A percentile compares a stretch with the other conserved stretches of the same genome.
These are phyloP conservation scores for Citrus glauca DNA, from an alignment of 345 rosid genomes.

Conservation along the genomic window DNA sequence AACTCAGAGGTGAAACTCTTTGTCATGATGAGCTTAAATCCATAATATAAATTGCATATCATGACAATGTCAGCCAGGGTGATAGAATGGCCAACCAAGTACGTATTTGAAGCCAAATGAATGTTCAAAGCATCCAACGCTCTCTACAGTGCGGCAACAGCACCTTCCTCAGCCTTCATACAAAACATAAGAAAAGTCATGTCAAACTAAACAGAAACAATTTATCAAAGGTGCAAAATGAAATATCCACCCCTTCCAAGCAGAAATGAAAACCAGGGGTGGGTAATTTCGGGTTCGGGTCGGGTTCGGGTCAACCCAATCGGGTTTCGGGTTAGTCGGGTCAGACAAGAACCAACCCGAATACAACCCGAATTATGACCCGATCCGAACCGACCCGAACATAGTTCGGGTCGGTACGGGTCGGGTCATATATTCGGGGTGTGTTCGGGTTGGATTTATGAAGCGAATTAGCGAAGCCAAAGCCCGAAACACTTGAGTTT, in stretches of 20 bases:
- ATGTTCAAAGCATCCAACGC: slow-evolving; percentile 69
- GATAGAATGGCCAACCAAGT: slow-evolving; percentile 84
- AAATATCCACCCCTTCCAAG: background rate
- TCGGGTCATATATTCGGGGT: too few species aligned
- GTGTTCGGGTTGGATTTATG: too few species aligned
- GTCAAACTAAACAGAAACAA: background rate
- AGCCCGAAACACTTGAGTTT: too few species aligned
- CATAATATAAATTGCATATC: slow-evolving; percentile 66
- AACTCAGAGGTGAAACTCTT: slow-evolving; percentile 81
- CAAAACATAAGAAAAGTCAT: background rate
- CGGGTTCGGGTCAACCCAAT: too few species aligned
- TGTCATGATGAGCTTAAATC: slow-evolving; percentile 54
- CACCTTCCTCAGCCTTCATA: slow-evolving; percentile 78
- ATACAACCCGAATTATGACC: too few species aligned
- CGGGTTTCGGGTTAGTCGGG: too few species aligned
- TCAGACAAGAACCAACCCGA: too few species aligned
- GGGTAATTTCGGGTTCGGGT: too few species aligned
- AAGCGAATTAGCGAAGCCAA: too few species aligned
- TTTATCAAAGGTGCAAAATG: background rate
- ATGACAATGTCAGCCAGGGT: slow-evolving; percentile 80
- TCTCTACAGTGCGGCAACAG: slow-evolving; percentile 70
- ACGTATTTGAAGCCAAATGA: slow-evolving; percentile 74
- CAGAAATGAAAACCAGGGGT: too few species aligned
- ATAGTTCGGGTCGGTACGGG: too few species aligned
- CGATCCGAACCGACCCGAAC: too few species aligned